A percentile compares a stretch with the other conserved stretches of the same genome.
Evolutionary conservation across 345 rosid species (phyloP).

Genomic region (Punica granatum): DNA sequence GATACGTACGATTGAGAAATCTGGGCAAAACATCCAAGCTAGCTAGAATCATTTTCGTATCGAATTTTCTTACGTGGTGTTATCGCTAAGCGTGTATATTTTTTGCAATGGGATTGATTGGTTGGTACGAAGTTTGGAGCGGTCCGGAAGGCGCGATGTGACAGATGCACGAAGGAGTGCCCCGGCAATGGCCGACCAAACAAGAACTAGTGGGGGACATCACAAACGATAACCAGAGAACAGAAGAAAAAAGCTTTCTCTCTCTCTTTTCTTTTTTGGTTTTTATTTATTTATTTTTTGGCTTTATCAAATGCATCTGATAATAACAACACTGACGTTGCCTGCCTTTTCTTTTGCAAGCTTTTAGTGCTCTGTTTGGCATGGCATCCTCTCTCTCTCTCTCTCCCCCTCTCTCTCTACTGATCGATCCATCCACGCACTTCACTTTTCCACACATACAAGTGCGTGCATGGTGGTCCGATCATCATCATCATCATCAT

Average conservation of each 20-base stretch:
- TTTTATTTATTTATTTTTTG: background rate
- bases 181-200: slow-evolving; percentile 29
- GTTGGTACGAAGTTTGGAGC: background rate
- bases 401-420: background rate
- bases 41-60: too few species aligned
- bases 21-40: too few species aligned
- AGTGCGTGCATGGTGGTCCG: slow-evolving; percentile 12
- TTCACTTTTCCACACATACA: slow-evolving; percentile 8
- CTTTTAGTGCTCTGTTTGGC: slow-evolving; percentile 6
- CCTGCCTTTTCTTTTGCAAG: slow-evolving; percentile 17
- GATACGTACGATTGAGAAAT: too few species aligned
- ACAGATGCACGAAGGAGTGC: slow-evolving; percentile 25
- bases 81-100: too few species aligned
- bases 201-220: slow-evolving; percentile 39
- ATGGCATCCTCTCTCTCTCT: background rate
- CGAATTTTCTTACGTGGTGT: too few species aligned
- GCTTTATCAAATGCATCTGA: background rate
- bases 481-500: background rate
- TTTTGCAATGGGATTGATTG: background rate
- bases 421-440: too few species aligned
- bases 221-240: slow-evolving; percentile 1
- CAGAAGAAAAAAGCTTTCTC: background rate
- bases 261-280: too few species aligned
- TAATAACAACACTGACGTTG: slow-evolving; percentile 16
- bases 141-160: slow-evolving; percentile 3